Percentiles rank a stretch among this genome's conserved stretches.
Evolutionary conservation across 1,284 basidiomycete species (phyloP).

Genomic region (Marasmius oreades): DNA sequence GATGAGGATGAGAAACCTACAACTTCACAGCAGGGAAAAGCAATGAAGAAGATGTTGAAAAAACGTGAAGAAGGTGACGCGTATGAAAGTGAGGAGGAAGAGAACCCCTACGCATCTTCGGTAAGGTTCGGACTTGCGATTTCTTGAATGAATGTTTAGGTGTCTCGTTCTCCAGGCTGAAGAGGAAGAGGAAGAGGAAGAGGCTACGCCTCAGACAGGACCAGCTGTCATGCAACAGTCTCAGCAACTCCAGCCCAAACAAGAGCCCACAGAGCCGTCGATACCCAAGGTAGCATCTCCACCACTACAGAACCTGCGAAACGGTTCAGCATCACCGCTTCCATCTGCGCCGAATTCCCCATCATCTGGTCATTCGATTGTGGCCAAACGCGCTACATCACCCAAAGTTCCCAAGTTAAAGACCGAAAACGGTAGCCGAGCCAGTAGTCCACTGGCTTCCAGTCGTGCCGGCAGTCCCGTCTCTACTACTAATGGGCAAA

Average conservation of each 20-base stretch:
- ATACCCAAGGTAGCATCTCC: conserved; percentile 22
- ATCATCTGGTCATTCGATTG: conserved; percentile 54
- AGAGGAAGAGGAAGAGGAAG: conserved; percentile 69
- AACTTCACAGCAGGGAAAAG: conserved; percentile 67
- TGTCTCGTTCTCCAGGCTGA: conserved; percentile 44
- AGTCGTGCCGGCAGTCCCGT: conserved; percentile 42
- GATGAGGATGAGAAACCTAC: conserved; percentile 61
- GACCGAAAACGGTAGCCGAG: conserved; percentile 31
- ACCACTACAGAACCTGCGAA: conserved; percentile 21
- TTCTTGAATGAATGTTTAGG: conserved; percentile 3
- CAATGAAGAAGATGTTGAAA: conserved; percentile 74
- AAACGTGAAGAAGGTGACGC: conserved; percentile 70
- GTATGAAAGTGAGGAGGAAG: conserved; percentile 80
- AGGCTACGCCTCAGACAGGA: conserved; percentile 41
- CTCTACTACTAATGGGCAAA: conserved; percentile 18
- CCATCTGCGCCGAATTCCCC: conserved; percentile 42
- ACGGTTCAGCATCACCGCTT: conserved; percentile 47
- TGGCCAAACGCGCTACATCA: conserved; percentile 75
- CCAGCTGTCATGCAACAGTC: conserved; percentile 55
- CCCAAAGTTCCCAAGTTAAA: conserved; percentile 56
- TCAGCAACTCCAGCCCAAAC: conserved; percentile 31
- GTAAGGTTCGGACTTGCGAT: conserved; percentile 36
- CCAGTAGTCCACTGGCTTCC: conserved; percentile 31
- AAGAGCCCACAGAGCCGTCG: conserved; percentile 31
- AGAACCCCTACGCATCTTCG: conserved; percentile 77